A percentile compares a stretch with the other conserved stretches of the same genome.
Evolutionary conservation across 1,284 basidiomycete genomes (phyloP).

Genomic region (Phellopilus nigrolimitatus): DNA sequence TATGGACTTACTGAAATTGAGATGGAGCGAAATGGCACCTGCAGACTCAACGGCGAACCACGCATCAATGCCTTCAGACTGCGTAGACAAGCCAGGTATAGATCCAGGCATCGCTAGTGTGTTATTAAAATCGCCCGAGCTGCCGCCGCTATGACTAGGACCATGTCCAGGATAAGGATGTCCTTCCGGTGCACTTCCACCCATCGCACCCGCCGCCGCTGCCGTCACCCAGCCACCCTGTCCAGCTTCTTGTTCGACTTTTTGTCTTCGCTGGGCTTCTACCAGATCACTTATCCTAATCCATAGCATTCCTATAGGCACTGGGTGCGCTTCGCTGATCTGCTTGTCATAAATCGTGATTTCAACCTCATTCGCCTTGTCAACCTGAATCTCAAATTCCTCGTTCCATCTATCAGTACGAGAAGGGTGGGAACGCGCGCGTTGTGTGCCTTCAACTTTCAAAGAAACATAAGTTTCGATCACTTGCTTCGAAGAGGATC

Average conservation of each 20-base stretch:
- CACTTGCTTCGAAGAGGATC: slow-evolving; percentile 74
- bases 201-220: slow-evolving; percentile 40
- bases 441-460: slow-evolving; percentile 94
- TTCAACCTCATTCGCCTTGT: slow-evolving; percentile 98
- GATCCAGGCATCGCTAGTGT: slow-evolving; percentile 14
- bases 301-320: slow-evolving; percentile 96
- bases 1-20: slow-evolving; percentile 80
- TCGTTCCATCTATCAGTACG: slow-evolving; percentile 97
- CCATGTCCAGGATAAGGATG: slow-evolving; percentile 20
- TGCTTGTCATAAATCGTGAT: slow-evolving; percentile 95
- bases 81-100: slow-evolving; percentile 20
- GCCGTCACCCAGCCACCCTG: slow-evolving; percentile 94
- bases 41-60: slow-evolving; percentile 99
- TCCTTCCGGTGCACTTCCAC: slow-evolving; percentile 2
- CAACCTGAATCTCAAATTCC: slow-evolving; percentile 93
- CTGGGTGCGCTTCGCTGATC: slow-evolving; percentile 70
- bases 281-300: slow-evolving; percentile 93
- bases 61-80: slow-evolving; percentile 83
- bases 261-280: slow-evolving; percentile 91
- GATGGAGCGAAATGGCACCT: slow-evolving; percentile 81
- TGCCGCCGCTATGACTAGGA: slow-evolving; percentile 22
- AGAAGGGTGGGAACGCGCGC: slow-evolving; percentile 88
- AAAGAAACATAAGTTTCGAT: slow-evolving; percentile 90
- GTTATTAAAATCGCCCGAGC: slow-evolving; percentile 22
- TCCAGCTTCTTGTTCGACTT: slow-evolving; percentile 79